Percentiles rank a stretch among this genome's conserved stretches.
Conservation (phyloP, 2,329 filamentous ascomycete genomes). For the Clarireedia homoeocarpa region DNA sequence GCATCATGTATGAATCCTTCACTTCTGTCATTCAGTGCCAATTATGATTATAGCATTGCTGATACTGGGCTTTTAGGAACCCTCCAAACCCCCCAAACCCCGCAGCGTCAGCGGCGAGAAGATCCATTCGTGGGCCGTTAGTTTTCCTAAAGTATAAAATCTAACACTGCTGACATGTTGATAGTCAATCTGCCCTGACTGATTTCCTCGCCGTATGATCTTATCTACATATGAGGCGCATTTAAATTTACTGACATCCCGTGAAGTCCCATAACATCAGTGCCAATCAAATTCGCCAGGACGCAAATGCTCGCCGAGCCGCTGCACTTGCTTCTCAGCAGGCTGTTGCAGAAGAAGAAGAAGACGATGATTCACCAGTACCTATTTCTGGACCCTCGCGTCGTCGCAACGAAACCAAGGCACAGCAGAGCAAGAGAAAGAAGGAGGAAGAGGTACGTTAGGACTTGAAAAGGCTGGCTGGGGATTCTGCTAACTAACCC, state of each 20-base stretch:
- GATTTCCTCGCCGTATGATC: slow-evolving; percentile 55
- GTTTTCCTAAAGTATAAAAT: slow-evolving; percentile 7
- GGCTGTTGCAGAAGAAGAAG: slow-evolving; percentile 27
- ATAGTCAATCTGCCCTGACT: slow-evolving; percentile 55
- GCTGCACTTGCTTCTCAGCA: slow-evolving; percentile 31
- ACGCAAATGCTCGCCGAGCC: slow-evolving; percentile 40
- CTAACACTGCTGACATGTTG: neutral
- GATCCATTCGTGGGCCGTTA: slow-evolving; percentile 26
- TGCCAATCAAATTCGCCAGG: slow-evolving; percentile 44
- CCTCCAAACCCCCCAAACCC: neutral
- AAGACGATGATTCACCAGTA: slow-evolving; percentile 24
- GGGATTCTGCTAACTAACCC: slow-evolving; percentile 6
- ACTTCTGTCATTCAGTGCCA: too few relatives aligned
- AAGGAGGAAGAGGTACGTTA: slow-evolving; percentile 34
- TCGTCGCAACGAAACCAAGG: slow-evolving; percentile 23
- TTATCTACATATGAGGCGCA: neutral
- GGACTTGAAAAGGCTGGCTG: too few relatives aligned
- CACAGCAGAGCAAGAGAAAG: slow-evolving; percentile 26
- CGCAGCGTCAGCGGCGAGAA: neutral
- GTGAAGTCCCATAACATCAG: slow-evolving; percentile 66
- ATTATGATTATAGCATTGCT: neutral
- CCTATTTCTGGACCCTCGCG: slow-evolving; percentile 22
- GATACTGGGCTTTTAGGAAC: neutral
- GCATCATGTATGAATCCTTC: too few relatives aligned
- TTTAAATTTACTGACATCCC: slow-evolving; percentile 9